These are phyloP conservation scores for Barnettozyma hawaiiensis DNA, from an alignment of 1,139 yeast genomes.

Conservation along the genomic window DNA sequence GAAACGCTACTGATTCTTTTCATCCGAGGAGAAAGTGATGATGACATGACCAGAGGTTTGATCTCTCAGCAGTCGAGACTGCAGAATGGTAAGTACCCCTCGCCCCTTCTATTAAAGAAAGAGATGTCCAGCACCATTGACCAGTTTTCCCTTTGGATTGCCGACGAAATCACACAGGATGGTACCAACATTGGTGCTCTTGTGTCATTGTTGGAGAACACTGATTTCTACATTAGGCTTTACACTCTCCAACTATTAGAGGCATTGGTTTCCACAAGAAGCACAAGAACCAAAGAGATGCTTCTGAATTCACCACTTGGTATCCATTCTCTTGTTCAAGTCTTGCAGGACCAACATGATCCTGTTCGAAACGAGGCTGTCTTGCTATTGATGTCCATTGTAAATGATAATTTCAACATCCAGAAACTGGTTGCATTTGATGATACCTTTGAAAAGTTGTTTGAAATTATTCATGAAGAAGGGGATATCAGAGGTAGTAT, in stretches of 20 bases:
- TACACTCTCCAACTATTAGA: conserved; percentile 83
- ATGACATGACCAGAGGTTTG: conserved; percentile 52
- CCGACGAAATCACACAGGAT: conserved; percentile 84
- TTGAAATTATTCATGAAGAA: conserved; percentile 73
- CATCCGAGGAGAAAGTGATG: conserved; percentile 57
- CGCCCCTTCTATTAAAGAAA: conserved; percentile 63
- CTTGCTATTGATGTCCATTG: conserved; percentile 75
- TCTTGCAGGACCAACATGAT: conserved; percentile 70
- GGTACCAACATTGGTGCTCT: conserved; percentile 53
- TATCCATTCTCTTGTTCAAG: conserved; percentile 63
- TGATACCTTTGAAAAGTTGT: conserved; percentile 79
- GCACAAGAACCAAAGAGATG: conserved; percentile 67
- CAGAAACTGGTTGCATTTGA: conserved; percentile 95
- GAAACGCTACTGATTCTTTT: conserved; percentile 83
- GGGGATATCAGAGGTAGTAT: conserved; percentile 92
- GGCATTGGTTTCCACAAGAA: conserved; percentile 75
- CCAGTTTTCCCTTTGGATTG: conserved; percentile 90
- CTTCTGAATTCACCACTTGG: conserved; percentile 74
- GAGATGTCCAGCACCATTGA: conserved; percentile 48
- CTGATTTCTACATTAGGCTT: conserved; percentile 70
- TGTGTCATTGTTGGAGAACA: conserved; percentile 49
- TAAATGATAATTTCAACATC: conserved; percentile 75
- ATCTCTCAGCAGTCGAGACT: conserved; percentile 69
- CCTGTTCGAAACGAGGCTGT: conserved; percentile 90
- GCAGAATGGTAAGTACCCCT: conserved; percentile 79